Evolutionary conservation across 768 basidiomycete genomes (phyloP).

Genomic region (Guyanaporus albipodus): DNA sequence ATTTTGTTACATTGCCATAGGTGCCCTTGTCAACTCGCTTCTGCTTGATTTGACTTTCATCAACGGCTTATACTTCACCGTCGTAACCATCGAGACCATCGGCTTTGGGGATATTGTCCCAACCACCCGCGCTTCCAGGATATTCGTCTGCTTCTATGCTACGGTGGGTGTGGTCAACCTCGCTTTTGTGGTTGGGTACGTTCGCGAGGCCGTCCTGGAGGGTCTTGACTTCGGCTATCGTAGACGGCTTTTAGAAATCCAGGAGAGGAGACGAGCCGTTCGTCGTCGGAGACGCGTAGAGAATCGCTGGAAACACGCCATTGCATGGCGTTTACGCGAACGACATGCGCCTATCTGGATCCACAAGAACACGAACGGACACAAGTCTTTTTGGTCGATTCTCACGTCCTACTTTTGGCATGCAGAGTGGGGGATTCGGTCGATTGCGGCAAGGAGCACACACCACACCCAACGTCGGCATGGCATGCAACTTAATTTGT

Average conservation of each 20-base stretch:
- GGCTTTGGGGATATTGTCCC: constrained; percentile 78
- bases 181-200: constrained; percentile 58
- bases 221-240: constrained; percentile 63
- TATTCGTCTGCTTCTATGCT: constrained; percentile 58
- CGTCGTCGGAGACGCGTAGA: constrained; percentile 43
- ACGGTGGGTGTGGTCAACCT: constrained; percentile 60
- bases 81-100: constrained; percentile 69
- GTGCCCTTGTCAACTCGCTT: constrained; percentile 55
- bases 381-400: constrained; percentile 7
- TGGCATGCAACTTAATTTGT: constrained; percentile 60
- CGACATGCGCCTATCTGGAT: constrained; percentile 53
- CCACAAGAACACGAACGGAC: constrained; percentile 26
- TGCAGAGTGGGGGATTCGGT: constrained; percentile 7
- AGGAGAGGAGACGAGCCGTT: constrained; percentile 41
- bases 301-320: constrained; percentile 53
- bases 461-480: constrained; percentile 24
- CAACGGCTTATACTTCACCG: constrained; percentile 73
- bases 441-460: constrained; percentile 1
- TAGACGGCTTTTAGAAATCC: constrained; percentile 46
- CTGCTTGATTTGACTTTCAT: constrained; percentile 56
- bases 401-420: constrained; percentile 8
- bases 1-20: constrained; percentile 69
- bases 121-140: constrained; percentile 42
- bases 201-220: constrained; percentile 71
- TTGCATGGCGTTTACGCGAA: constrained; percentile 60